Conservation (phyloP, 352 stramenopile species). For the Phytophthora tubulina region DNA sequence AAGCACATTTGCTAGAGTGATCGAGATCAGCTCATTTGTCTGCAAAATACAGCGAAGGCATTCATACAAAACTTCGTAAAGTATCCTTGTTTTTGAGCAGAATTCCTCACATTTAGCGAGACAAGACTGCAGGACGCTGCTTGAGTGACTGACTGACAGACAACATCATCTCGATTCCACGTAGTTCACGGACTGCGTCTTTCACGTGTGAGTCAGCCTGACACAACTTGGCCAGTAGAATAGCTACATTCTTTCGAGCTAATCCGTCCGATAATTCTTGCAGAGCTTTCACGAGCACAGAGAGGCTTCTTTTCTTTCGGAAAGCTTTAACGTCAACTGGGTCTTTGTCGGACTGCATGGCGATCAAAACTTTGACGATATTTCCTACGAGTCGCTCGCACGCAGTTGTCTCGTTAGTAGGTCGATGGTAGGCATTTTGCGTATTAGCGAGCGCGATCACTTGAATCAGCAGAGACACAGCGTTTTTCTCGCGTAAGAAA, state of each 20-base stretch:
- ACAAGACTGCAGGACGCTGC: slow-evolving; percentile 13
- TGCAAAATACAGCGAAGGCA: slow-evolving; percentile 22
- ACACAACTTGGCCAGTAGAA: slow-evolving; percentile 79
- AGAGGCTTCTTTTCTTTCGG: slow-evolving; percentile 36
- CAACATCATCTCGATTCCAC: slow-evolving; percentile 87
- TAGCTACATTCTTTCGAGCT: slow-evolving; percentile 81
- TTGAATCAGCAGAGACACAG: slow-evolving; percentile 50
- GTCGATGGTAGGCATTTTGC: slow-evolving; percentile 33
- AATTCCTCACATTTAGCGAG: not conserved
- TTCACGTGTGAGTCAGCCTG: slow-evolving; percentile 61
- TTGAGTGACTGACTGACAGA: slow-evolving; percentile 64
- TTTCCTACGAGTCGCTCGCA: slow-evolving; percentile 73
- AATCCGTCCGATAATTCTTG: slow-evolving; percentile 58
- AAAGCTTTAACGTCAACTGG: slow-evolving; percentile 33
- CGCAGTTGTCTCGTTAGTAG: slow-evolving; percentile 27
- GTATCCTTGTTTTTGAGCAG: not conserved
- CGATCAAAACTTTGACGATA: slow-evolving; percentile 73
- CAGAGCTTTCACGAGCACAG: slow-evolving; percentile 54
- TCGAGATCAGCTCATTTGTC: not conserved
- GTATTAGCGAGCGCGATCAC: slow-evolving; percentile 48
- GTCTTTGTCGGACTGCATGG: slow-evolving; percentile 43
- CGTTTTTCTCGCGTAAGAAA: slow-evolving; percentile 52
- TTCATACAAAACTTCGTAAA: not conserved
- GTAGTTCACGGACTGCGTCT: slow-evolving; percentile 58
- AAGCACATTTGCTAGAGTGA: slow-evolving; percentile 73